These are phyloP conservation scores for Solanum sejunctum DNA, from an alignment of 257 asterid genomes.

Conservation along the genomic window DNA sequence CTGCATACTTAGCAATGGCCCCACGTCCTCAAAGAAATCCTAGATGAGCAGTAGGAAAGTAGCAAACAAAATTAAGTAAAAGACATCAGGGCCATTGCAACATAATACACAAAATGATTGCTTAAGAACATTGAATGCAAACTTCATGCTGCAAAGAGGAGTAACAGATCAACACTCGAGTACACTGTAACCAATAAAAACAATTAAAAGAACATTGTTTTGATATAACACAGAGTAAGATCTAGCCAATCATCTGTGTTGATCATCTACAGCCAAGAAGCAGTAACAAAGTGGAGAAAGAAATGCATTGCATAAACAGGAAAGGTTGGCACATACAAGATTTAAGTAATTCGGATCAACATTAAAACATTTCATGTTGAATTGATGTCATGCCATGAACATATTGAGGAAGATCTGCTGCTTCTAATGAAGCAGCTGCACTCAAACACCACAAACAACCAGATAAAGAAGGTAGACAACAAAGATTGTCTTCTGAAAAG, in stretches of 20 bases:
- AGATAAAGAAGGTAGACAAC: neutral
- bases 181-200: neutral
- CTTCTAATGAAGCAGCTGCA: neutral
- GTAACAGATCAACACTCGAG: neutral
- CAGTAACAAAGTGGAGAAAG: neutral
- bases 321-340: neutral
- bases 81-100: neutral
- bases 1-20: slow-evolving; percentile 89
- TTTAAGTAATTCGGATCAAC: neutral
- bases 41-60: slow-evolving; percentile 18
- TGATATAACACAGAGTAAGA: neutral
- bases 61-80: neutral
- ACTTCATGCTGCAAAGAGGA: neutral
- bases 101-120: neutral
- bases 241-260: neutral
- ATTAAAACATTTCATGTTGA: neutral
- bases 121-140: neutral
- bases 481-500: neutral
- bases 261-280: neutral
- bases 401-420: neutral
- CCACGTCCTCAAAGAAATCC: slow-evolving; percentile 98
- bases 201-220: neutral
- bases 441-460: neutral
- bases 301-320: neutral
- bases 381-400: neutral